Evolutionary conservation across 257 asterid genomes (phyloP), one percentile per base, ranked within the genome.

Genomic region (Primulina huaijiensis): DNA sequence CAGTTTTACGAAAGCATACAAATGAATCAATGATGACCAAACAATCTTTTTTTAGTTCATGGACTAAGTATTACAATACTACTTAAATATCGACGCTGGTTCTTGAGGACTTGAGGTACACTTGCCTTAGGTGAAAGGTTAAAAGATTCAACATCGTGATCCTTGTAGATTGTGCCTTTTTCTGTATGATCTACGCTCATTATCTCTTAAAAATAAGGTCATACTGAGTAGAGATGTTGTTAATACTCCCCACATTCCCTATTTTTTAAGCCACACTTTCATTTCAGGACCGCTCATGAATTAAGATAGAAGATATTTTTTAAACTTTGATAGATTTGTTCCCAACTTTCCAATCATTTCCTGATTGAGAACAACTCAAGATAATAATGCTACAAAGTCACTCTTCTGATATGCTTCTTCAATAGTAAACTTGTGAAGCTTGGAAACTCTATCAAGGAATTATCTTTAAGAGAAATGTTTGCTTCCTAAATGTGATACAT

Each of bases 301-400:
- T 34, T 37, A 59, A 60, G 17, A 67, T 34, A 34, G 9, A 40
- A 29, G 38, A 67, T 20, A 21, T 21, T 60, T 60, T 59, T 56
- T 64, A 31, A 66, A 60, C 12, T 52, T 55, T 61, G 73, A 60
- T 11, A 6, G 19, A 68, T 72, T 72, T 34, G 40, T 40, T 58
- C 57, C 55, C 17, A 35, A 31, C 35, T 60, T 40, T 61, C 68
- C 65, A 37, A 65, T 30, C 19, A 29, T 60, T 43, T 65, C 67
- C 23, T 66, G 37, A 17, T 62, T 58, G 23, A 6, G 38, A 67
- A 40, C 38, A 55, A 55, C 60, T 21, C 37, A 70, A 64, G 50
- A 70, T 35, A 27, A 62, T 14, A 10, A 20, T 38, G 59, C 75
- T 35, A 58, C 38, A 64, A 21, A 34, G 8, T 34, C 38, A 34